These are phyloP conservation scores for Dictyostelium gargantuum DNA, from an alignment of 208 protist species.

Conservation along the genomic window DNA sequence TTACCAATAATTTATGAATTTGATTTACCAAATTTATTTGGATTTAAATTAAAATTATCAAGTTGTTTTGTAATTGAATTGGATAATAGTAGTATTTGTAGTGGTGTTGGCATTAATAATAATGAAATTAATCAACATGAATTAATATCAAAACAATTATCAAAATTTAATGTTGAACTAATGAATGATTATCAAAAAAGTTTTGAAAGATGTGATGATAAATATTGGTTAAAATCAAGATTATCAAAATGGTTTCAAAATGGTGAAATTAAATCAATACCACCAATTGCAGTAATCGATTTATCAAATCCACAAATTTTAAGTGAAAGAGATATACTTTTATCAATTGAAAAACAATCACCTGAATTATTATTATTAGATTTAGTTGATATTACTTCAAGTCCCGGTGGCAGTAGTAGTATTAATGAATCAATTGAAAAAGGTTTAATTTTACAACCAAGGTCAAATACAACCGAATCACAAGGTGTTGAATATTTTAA, in stretches of 20 bases:
- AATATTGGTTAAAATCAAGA: constrained; percentile 33
- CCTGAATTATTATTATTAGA: background rate
- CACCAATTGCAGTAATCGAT: background rate
- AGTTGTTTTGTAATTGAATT: constrained; percentile 9
- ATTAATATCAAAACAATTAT: background rate
- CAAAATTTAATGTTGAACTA: background rate
- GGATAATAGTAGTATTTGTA: background rate
- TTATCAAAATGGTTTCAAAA: background rate
- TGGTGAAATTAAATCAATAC: background rate
- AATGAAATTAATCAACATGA: background rate
- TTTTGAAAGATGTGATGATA: constrained; percentile 27
- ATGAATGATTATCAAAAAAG: background rate
- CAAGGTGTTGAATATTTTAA: background rate
- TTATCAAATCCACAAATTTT: background rate
- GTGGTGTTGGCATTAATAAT: background rate
- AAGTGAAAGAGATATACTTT: background rate
- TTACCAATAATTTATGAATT: background rate
- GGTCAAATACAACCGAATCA: constrained; percentile 12
- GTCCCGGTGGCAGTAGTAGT: too few relatives aligned
- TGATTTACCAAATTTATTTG: background rate
- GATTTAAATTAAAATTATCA: background rate
- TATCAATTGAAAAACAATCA: background rate
- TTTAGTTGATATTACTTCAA: too few relatives aligned
- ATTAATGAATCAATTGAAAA: background rate
- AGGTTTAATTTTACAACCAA: background rate